Evolutionary conservation across 345 rosid genomes (phyloP).

Genomic region (Nasturtium officinale): DNA sequence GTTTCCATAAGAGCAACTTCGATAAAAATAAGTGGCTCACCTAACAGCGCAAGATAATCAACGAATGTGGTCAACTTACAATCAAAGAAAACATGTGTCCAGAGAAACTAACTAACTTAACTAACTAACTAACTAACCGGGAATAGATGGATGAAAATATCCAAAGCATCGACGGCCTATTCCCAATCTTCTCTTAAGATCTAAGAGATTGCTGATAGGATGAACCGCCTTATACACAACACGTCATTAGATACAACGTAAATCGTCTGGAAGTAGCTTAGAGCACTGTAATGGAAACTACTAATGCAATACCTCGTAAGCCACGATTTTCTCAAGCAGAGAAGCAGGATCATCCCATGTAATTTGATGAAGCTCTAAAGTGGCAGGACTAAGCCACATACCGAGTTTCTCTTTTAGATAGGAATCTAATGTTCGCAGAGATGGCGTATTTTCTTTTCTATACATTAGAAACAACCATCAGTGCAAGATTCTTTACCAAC

Average conservation of each 20-base stretch:
- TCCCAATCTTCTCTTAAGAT: constrained; percentile 90
- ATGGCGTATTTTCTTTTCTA: constrained; percentile 74
- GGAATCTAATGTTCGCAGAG: constrained; percentile 75
- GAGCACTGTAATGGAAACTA: constrained; percentile 1
- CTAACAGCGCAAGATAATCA: constrained; percentile 37
- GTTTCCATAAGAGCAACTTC: constrained; percentile 91
- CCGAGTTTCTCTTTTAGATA: constrained; percentile 79
- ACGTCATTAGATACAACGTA: neutral
- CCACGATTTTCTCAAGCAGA: constrained; percentile 91
- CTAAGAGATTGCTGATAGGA: constrained; percentile 90
- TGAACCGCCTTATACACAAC: constrained; percentile 74
- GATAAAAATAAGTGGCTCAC: constrained; percentile 95
- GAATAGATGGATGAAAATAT: constrained; percentile 87
- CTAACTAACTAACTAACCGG: constrained; percentile 72
- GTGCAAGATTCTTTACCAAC: neutral
- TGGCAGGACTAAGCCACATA: constrained; percentile 93
- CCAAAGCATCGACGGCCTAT: constrained; percentile 90
- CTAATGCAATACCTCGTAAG: constrained; percentile 67
- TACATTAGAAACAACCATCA: constrained; percentile 26
- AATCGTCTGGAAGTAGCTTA: neutral
- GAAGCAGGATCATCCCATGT: constrained; percentile 96
- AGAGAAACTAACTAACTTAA: constrained; percentile 22
- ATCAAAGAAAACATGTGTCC: neutral
- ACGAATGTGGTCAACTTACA: constrained; percentile 10
- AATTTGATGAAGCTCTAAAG: constrained; percentile 86